Conservation (phyloP, 139 green algal genomes). For the Chlorella sp. region DNA sequence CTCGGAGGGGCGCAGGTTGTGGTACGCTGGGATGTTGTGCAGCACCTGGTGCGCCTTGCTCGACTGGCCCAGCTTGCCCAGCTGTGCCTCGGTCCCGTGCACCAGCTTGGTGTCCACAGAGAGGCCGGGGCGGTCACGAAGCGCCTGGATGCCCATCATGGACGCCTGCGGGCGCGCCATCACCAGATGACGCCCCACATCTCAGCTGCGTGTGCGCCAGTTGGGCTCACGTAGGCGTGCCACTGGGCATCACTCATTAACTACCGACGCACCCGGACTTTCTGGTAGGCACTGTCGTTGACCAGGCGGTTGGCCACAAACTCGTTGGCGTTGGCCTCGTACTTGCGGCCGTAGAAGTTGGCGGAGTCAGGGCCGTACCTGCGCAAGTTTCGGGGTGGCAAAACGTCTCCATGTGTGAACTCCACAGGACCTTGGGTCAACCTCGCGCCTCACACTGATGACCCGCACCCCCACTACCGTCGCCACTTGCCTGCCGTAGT, state of each 20-base stretch:
- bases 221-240: too few relatives aligned
- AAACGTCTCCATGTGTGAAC: too few relatives aligned
- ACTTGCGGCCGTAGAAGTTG: slow-evolving; percentile 6
- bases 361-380: neutral
- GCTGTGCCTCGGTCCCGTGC: neutral
- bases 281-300: slow-evolving; percentile 10
- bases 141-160: slow-evolving; percentile 19
- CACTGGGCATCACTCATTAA: too few relatives aligned
- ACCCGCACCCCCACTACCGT: too few relatives aligned
- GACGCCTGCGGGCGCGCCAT: slow-evolving; percentile 6
- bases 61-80: neutral
- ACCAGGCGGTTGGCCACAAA: slow-evolving; percentile 6
- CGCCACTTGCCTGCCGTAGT: neutral
- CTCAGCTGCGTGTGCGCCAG: too few relatives aligned
- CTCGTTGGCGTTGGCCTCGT: neutral
- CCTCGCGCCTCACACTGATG: too few relatives aligned
- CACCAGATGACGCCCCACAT: too few relatives aligned
- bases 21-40: too few relatives aligned
- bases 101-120: slow-evolving; percentile 14
- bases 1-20: too few relatives aligned
- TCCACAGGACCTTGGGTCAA: too few relatives aligned
- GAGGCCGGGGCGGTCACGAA: slow-evolving; percentile 15
- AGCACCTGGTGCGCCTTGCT: too few relatives aligned
- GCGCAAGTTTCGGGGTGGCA: too few relatives aligned
- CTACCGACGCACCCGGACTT: neutral